A percentile compares a stretch with the other conserved stretches of the same genome.
Conservation (phyloP, 164 flowering plant genomes). For the Stephania japonica region DNA sequence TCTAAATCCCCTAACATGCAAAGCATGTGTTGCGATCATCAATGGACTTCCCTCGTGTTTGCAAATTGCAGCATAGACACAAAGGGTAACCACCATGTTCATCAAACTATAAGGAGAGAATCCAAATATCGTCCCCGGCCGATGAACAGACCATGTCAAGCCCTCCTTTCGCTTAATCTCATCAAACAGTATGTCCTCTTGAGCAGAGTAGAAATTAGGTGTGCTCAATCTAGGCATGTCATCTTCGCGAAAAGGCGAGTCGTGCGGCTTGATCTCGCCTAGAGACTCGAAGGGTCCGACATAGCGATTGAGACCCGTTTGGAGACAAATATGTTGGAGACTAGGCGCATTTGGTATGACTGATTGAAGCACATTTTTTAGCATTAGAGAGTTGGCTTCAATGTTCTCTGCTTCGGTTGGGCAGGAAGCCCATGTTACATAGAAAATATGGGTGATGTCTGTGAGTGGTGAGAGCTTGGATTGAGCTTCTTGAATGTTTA, state of each 20-base stretch:
- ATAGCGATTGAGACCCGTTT: conserved; percentile 67
- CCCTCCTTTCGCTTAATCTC: conserved; percentile 45
- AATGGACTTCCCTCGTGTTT: conserved; percentile 54
- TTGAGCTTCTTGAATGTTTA: conserved; percentile 35
- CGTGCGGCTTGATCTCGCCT: conserved; percentile 36
- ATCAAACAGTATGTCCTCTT: conserved; percentile 56
- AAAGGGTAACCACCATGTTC: conserved; percentile 58
- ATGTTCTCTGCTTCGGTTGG: conserved; percentile 48
- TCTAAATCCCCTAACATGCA: too few relatives aligned
- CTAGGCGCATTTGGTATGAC: conserved; percentile 56
- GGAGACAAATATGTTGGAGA: conserved; percentile 63
- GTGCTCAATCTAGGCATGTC: conserved; percentile 50
- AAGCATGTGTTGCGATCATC: too few relatives aligned
- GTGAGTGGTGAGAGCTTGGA: conserved; percentile 51
- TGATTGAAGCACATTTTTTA: conserved; percentile 53
- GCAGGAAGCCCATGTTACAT: conserved; percentile 49
- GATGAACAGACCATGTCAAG: conserved; percentile 62
- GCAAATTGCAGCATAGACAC: conserved; percentile 71
- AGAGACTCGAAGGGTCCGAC: conserved; percentile 40
- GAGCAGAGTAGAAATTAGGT: conserved; percentile 58
- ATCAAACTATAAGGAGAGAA: conserved; percentile 71
- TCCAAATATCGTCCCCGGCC: conserved; percentile 57
- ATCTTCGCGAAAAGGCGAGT: conserved; percentile 65
- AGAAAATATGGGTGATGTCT: conserved; percentile 76
- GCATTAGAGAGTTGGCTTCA: conserved; percentile 48